phyloP scores from a whole-genome alignment of 805 yeast genomes.

The Wickerhamiella dianesei region DNA sequence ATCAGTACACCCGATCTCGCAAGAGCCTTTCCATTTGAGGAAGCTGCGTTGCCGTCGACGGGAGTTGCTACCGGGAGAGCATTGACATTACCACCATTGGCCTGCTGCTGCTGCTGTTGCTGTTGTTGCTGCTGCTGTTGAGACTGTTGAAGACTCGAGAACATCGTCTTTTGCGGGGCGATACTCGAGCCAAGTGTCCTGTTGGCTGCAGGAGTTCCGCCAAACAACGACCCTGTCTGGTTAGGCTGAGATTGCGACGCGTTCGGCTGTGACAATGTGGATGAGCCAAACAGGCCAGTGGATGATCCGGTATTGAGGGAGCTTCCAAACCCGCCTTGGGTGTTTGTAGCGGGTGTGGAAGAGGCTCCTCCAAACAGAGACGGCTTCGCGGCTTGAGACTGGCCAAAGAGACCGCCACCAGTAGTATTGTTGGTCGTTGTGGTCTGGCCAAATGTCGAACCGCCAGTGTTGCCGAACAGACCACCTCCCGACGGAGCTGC shows the following conservation, averaged over 20 bases:
- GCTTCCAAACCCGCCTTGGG: background rate
- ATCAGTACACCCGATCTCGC: conserved; percentile 2
- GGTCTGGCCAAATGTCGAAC: background rate
- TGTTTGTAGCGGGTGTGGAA: conserved; percentile 22
- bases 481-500: conserved; percentile 1
- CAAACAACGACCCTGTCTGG: background rate
- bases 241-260: background rate
- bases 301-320: background rate
- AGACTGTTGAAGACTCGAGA: background rate
- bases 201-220: background rate
- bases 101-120: background rate
- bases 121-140: background rate
- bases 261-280: background rate
- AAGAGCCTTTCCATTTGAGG: background rate
- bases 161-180: background rate
- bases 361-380: conserved; percentile 22
- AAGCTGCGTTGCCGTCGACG: background rate
- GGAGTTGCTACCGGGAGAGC: background rate
- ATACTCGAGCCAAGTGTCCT: background rate
- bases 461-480: conserved; percentile 22
- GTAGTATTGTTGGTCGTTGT: conserved; percentile 11
- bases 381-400: conserved; percentile 6
- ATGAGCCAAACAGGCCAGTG: background rate
- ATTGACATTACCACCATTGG: background rate
- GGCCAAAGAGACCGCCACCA: conserved; percentile 23